Percentiles rank a stretch among this genome's conserved stretches.
phyloP scores from a whole-genome alignment of 176 grass and related monocot species.

The Triticum dicoccoides region DNA sequence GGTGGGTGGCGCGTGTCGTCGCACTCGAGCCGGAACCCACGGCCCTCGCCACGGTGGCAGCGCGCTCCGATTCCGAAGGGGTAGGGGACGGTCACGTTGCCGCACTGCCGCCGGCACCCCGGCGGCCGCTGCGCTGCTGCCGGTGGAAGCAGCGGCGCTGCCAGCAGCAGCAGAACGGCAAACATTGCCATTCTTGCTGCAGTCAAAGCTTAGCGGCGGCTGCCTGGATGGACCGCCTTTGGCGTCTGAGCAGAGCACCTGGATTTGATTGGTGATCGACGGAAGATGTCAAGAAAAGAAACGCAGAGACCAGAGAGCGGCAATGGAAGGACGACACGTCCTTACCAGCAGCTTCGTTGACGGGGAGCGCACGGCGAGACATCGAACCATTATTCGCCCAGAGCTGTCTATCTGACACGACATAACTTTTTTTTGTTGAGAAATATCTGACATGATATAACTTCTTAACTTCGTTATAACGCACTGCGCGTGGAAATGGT shows the following conservation, averaged over 20 bases:
- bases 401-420: background rate
- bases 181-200: background rate
- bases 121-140: constrained; percentile 6
- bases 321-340: background rate
- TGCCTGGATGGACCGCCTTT: background rate
- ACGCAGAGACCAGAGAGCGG: background rate
- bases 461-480: too few relatives aligned
- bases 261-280: background rate
- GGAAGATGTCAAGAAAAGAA: background rate
- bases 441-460: too few relatives aligned
- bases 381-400: background rate
- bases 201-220: background rate
- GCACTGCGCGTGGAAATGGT: too few relatives aligned
- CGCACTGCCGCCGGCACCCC: constrained; percentile 48
- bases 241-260: background rate
- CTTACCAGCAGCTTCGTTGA: background rate
- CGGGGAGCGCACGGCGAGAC: background rate
- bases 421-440: too few relatives aligned
- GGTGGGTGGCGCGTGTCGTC: constrained; percentile 32
- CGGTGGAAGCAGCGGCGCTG: background rate
- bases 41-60: constrained; percentile 31
- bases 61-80: constrained; percentile 49
- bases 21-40: constrained; percentile 38
- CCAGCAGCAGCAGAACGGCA: background rate
- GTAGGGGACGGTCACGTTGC: constrained; percentile 55